Evolutionary conservation across 306 rosid species (phyloP).

Genomic region (Senna tora): DNA sequence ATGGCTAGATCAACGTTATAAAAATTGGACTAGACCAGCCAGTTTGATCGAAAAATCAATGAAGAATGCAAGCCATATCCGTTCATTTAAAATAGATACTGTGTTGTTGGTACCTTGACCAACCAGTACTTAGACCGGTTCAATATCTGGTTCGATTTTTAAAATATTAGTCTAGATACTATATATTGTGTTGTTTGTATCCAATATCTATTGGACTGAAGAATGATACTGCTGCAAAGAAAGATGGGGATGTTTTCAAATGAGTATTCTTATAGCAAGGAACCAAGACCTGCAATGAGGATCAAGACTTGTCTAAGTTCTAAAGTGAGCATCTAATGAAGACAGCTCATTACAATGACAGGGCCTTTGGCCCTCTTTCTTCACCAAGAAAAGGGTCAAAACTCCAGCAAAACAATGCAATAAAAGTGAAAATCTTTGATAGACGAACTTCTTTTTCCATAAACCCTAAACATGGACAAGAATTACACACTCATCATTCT

Average conservation of each 20-base stretch:
- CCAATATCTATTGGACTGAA: neutral
- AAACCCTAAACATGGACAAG: constrained; percentile 39
- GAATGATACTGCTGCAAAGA: neutral
- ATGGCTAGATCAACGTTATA: no score
- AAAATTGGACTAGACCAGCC: no score
- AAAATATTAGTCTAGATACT: no score
- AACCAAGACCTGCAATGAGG: no score
- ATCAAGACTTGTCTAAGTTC: neutral
- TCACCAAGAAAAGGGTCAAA: neutral
- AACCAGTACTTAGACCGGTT: no score
- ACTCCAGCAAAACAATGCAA: neutral
- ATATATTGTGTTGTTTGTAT: neutral
- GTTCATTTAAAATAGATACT: no score
- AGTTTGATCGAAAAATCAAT: no score
- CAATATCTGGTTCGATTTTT: no score
- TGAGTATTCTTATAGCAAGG: neutral
- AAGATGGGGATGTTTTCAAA: neutral
- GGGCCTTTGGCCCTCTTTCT: neutral
- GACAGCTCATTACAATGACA: neutral
- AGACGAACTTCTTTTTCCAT: constrained; percentile 42
- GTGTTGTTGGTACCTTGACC: no score
- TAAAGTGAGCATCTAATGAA: neutral
- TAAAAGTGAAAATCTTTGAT: constrained; percentile 33
- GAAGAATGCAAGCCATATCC: no score
- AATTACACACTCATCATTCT: constrained; percentile 44